Base-by-base conservation (phyloP, 1,139 yeast species). In the Pichia sp. region DNA sequence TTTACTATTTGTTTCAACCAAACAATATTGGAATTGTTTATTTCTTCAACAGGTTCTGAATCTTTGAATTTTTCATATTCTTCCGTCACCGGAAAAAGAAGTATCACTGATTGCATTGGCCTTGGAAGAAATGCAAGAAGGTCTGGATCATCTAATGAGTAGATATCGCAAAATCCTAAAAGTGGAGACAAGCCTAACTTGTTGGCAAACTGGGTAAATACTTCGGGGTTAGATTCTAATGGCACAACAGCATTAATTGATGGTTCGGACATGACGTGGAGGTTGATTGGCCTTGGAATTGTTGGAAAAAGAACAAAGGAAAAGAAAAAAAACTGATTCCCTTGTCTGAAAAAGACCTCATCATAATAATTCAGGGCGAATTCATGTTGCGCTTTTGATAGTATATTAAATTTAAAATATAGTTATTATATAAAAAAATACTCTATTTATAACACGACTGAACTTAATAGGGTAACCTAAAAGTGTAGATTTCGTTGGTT, bases 1-100 rank as follows among this genome's bases (percentile, higher is more conserved):
- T 78, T 77, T 29, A 91, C 78, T 1, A 91, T 80, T 55, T 91
- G 98, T 49, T 76, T 78, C 54, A 78, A 79, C 96, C 96, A 89
- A 22, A 67, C 55, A 10, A 75, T 64, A 11, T 41, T 46, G 10
- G 43, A 37, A 19, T 47, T 45, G 14, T 45, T 48, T 11, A 43
- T 44, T 15, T 25, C 25, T 15, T 37, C 35, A 8, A 26, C 28
- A 2, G 30, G 3, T 16, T 40, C 38, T 5, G 37, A 16, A 27
- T 45, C 21, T 27, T 81, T 65, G 47, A 75, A 69, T 18, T 56
- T 46, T 52, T 86, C 94, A 56, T 79, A 83, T 8, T 64, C 60
- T 19, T 65, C 66, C 2, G 89, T 78, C 9, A 89, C 65, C 3
- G 98, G 98, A 60, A 91, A 89, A 27, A 89, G 72, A 38, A 91